Base-by-base conservation (phyloP, 1,139 yeast genomes). In the Arxiozyma telluris region DNA sequence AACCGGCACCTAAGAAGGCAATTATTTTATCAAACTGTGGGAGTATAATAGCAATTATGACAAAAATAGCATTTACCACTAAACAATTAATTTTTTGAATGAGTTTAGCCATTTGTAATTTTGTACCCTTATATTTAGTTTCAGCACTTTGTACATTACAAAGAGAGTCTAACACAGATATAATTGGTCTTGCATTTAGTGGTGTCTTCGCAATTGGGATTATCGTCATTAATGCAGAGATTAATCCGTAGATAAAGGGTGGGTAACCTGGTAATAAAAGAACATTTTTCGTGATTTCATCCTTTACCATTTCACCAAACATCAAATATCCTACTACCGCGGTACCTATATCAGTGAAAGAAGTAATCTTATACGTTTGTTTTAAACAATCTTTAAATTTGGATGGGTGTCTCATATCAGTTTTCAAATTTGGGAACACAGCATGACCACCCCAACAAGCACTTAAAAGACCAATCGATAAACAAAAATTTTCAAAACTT, bases 371-470 rank as follows among this genome's bases (percentile, higher is more conserved):
- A 62, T 85, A 88, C 0, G 86, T 76, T 21, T 77, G 70, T 53
- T 73, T 74, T 61, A 83, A 72, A 59, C 85, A 81, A 25, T 68
- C 67, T 44, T 65, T 64, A 65, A 79, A 83, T 56, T 76, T 78
- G 15, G 70, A 67, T 1, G 93, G 91, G 62, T 84, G 91, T 64
- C 89, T 79, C 95, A 87, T 87, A 67, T 87, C 96, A 49, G 84
- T 76, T 67, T 82, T 84, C 52, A 87, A 74, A 63, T 86, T 88
- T 1, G 95, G 95, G 61, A 86, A 86, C 22, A 87, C 87, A 0
- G 94, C 90, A 68, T 87, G 95, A 3, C 95, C 96, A 58, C 95
- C 94, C 87, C 93, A 87, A 18, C 93, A 91, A 9, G 94, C 87
- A 84, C 87, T 84, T 60, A 86, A 78, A 47, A 87, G 77, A 6